Evolutionary conservation across 1,139 yeast species (phyloP).

Genomic region (Geotrichum klebahnii): DNA sequence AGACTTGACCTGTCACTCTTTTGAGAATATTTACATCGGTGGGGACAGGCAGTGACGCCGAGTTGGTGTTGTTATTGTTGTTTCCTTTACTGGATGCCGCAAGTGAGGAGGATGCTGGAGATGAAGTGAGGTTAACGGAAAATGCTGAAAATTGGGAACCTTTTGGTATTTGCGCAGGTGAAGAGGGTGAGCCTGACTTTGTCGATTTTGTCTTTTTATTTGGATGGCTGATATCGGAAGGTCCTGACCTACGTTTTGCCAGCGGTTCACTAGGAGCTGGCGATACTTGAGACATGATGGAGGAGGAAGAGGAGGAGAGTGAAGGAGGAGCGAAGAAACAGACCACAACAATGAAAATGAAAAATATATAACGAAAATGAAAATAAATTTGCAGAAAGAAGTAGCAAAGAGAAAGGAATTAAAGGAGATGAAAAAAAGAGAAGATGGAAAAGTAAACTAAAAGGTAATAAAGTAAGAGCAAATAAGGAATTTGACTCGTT

Average conservation of each 20-base stretch:
- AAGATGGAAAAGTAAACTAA: neutral
- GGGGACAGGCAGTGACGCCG: neutral
- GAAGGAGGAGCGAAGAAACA: no score
- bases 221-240: no score
- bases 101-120: no score
- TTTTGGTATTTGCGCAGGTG: neutral
- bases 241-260: no score
- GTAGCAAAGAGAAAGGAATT: neutral
- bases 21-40: neutral
- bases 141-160: neutral
- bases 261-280: no score
- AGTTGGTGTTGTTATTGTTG: neutral
- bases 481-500: no score
- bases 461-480: no score
- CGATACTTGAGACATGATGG: neutral
- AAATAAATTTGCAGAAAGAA: neutral
- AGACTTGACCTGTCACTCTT: slow-evolving; percentile 41
- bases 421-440: neutral
- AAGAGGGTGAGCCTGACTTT: neutral
- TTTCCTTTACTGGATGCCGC: neutral
- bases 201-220: neutral
- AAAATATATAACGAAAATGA: neutral
- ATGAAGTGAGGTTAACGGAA: neutral
- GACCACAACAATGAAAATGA: no score
- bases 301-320: no score